Evolutionary conservation across 345 rosid genomes (phyloP), one percentile per base, ranked within the genome.

Genomic region (Heritiera littoralis): DNA sequence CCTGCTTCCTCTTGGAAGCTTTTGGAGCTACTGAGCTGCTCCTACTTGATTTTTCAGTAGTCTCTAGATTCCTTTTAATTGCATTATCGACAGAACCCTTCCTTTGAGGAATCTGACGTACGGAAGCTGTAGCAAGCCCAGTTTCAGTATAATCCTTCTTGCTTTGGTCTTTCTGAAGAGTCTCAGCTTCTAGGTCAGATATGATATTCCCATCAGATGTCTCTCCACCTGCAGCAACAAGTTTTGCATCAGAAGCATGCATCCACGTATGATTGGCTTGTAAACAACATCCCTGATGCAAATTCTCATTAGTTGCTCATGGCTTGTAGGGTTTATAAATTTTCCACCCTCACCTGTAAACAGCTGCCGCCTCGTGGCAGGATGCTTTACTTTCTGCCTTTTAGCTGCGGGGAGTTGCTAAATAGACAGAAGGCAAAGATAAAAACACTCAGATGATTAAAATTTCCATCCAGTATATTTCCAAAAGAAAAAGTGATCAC

Each of bases 161-260:
- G 59, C 54, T 75, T 68, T 15, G 55, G n/a, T 73, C 64, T 79
- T 82, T 74, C 40, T 75, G 74, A 5, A 59, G 77, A 41, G 60
- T 78, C 76, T 78, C 77, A 28, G 79, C 80, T 61, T 87, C 81
- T 11, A 55, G 72, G 80, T 60, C 60, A 54, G 54, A 63, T 15
- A 56, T 51, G 72, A 82, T 86, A 72, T 49, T 66, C 9, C 35
- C 48, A 78, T 83, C 84, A 77, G 78, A 81, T 78, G 78, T 80
- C n/a, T 56, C 83, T 76, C 76, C 75, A 64, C 35, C 89, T 86
- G 81, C 77, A 72, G 59, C 77, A 76, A 80, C 59, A 75, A 77
- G 82, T 63, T 71, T 71, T n/a, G 65, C 70, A 80, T 84, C 60
- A 77, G 79, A 52, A 65, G 48, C 61, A 69, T n/a, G 61, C 38